Evolutionary conservation across 441 rosid genomes (phyloP).

Genomic region (Omphalea diandra): DNA sequence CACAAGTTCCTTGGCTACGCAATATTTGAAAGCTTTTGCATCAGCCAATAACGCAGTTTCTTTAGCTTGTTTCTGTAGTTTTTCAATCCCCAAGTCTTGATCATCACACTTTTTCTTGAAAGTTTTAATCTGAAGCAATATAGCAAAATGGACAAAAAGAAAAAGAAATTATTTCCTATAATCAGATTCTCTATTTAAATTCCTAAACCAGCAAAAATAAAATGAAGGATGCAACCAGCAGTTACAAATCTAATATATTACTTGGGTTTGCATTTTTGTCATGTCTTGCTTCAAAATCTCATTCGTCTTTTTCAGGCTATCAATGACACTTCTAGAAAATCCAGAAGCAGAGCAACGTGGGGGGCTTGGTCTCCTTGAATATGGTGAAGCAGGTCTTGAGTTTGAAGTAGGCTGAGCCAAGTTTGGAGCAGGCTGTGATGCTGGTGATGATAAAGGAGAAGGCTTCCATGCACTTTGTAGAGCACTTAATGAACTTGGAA

Average conservation of each 20-base stretch:
- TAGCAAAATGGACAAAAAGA: constrained; percentile 9
- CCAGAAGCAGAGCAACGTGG: constrained; percentile 52
- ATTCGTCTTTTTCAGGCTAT: constrained; percentile 83
- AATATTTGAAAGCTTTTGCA: constrained; percentile 48
- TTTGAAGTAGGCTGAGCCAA: constrained; percentile 35
- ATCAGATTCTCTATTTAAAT: constrained; percentile 8
- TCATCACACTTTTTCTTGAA: constrained; percentile 58
- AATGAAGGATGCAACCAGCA: constrained; percentile 20
- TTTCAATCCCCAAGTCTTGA: constrained; percentile 59
- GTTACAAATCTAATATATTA: constrained; percentile 27
- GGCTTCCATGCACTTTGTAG: constrained; percentile 69
- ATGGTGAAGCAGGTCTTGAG: constrained; percentile 56
- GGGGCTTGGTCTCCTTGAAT: constrained; percentile 74
- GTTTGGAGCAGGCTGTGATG: constrained; percentile 26
- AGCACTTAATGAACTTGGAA: constrained; percentile 65
- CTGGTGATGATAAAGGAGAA: no score
- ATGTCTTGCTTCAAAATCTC: constrained; percentile 76
- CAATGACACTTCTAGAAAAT: constrained; percentile 73
- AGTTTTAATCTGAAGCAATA: constrained; percentile 46
- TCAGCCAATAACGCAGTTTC: constrained; percentile 46
- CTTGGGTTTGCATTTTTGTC: constrained; percentile 68
- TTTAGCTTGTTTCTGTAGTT: constrained; percentile 40
- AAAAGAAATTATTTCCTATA: neutral
- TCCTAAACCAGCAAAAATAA: constrained; percentile 8
- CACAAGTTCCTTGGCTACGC: constrained; percentile 50